phyloP scores from a whole-genome alignment of 2,329 filamentous ascomycete genomes.

The Periconia sp. region DNA sequence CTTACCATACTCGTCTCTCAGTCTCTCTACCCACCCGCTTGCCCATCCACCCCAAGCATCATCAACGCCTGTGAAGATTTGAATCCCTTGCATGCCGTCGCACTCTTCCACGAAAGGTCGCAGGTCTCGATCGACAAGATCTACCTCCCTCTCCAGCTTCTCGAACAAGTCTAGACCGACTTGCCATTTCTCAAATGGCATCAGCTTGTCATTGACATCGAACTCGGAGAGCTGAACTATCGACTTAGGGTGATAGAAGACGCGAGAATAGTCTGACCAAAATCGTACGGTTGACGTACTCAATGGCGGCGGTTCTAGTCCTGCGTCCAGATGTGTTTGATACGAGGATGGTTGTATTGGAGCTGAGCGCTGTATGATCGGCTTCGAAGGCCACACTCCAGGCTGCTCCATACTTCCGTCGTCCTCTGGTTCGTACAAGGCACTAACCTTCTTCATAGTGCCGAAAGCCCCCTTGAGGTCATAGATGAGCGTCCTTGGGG shows the following conservation, averaged over 20 bases:
- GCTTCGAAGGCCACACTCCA: constrained; percentile 44
- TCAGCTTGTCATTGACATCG: constrained; percentile 77
- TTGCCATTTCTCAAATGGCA: constrained; percentile 77
- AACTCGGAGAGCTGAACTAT: constrained; percentile 83
- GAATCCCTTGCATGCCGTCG: constrained; percentile 88
- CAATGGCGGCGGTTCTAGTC: constrained; percentile 67
- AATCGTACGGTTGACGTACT: constrained; percentile 79
- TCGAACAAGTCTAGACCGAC: constrained; percentile 47
- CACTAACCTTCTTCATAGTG: constrained; percentile 83
- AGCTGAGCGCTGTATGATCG: constrained; percentile 69
- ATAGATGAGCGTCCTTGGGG: constrained; percentile 89
- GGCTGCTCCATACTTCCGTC: constrained; percentile 35
- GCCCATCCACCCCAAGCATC: constrained; percentile 59
- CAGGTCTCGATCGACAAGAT: constrained; percentile 86
- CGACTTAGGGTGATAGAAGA: constrained; percentile 91
- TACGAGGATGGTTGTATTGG: constrained; percentile 76
- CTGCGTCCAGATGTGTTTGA: constrained; percentile 78
- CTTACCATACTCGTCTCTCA: constrained; percentile 92
- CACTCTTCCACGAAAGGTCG: constrained; percentile 90
- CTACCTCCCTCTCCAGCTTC: constrained; percentile 63
- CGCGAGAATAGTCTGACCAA: constrained; percentile 94
- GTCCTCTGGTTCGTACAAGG: constrained; percentile 73
- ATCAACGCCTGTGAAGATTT: constrained; percentile 63
- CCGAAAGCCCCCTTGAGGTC: constrained; percentile 95
- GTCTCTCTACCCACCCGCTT: constrained; percentile 60